phyloP scores from a whole-genome alignment of 2,329 filamentous ascomycete species.

The Purpureocillium lavendulum region DNA sequence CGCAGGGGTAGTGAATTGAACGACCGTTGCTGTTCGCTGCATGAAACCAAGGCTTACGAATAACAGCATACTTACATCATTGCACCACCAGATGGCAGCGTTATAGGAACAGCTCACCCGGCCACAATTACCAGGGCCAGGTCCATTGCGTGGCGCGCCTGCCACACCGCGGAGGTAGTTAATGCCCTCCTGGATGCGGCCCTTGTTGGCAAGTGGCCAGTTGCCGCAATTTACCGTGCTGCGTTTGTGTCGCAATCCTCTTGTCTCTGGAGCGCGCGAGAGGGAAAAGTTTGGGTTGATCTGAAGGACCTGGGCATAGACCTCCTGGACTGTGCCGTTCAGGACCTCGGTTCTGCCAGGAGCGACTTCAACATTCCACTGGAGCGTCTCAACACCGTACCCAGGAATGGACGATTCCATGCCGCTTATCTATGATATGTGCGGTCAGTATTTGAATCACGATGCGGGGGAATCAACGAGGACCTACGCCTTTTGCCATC shows the following conservation, averaged over 20 bases:
- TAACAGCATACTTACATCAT: conserved; percentile 1
- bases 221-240: background rate
- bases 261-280: conserved; percentile 2
- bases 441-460: background rate
- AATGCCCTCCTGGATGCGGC: background rate
- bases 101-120: conserved; percentile 3
- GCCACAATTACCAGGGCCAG: conserved; percentile 1
- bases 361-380: conserved; percentile 4
- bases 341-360: conserved; percentile 6
- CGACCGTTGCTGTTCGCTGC: too few species aligned
- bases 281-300: conserved; percentile 5
- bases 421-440: background rate
- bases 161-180: background rate
- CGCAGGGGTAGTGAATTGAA: too few species aligned
- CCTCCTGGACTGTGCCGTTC: conserved; percentile 10
- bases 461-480: background rate
- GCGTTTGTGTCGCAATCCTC: background rate
- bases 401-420: background rate
- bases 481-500: background rate
- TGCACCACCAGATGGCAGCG: conserved; percentile 4
- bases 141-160: background rate
- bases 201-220: background rate
- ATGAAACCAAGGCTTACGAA: background rate
- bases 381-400: background rate
- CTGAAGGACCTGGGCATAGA: conserved; percentile 7